phyloP scores from a whole-genome alignment of 1,284 basidiomycete genomes.

The Pseudozyma pruni region DNA sequence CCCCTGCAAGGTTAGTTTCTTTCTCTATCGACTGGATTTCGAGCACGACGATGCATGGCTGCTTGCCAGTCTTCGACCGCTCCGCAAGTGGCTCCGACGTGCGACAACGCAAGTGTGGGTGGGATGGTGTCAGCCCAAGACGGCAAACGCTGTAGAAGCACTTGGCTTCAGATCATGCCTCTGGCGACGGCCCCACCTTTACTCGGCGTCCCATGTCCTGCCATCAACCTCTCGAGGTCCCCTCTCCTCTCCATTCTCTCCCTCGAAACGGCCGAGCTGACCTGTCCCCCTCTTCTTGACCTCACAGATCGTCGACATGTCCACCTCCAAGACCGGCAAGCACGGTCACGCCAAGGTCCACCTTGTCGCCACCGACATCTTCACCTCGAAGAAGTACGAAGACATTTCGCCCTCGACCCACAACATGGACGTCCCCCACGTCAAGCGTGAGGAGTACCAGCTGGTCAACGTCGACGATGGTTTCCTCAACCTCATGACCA shows the following conservation, averaged over 20 bases:
- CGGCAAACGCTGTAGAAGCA: too few species aligned
- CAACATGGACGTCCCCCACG: conserved; percentile 99
- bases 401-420: conserved; percentile 98
- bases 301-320: conserved; percentile 75
- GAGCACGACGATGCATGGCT: too few species aligned
- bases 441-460: conserved; percentile 88
- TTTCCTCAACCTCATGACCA: conserved; percentile 93
- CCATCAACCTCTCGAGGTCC: too few species aligned
- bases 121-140: too few species aligned
- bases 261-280: conserved; percentile 1
- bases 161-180: too few species aligned
- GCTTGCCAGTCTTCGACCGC: too few species aligned
- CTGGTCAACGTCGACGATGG: conserved; percentile 76
- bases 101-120: too few species aligned
- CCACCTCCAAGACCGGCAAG: conserved; percentile 96
- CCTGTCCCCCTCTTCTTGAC: neutral
- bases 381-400: conserved; percentile 72
- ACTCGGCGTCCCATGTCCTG: too few species aligned
- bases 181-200: too few species aligned
- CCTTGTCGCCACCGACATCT: conserved; percentile 89
- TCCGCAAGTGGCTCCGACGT: too few species aligned
- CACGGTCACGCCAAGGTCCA: conserved; percentile 99
- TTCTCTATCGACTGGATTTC: neutral
- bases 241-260: neutral
- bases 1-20: conserved; percentile 81